Evolutionary conservation across 768 basidiomycete species (phyloP), one percentile per base, ranked within the genome.

Genomic region (Boletus huronensis): DNA sequence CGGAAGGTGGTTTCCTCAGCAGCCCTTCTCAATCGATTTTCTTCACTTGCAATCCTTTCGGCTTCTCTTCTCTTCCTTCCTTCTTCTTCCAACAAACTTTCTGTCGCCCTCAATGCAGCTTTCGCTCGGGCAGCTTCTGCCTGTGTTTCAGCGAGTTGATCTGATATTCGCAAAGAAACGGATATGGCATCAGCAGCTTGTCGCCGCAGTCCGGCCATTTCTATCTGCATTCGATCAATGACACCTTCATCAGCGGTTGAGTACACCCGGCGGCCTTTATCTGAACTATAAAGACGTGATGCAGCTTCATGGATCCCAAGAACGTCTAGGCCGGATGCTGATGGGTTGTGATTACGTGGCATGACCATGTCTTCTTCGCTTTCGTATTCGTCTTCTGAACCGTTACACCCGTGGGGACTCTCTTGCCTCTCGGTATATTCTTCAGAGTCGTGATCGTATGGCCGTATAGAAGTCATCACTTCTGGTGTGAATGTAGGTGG

Each of bases 171-270:
- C 50, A 83, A 70, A 3, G 85, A 85, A 28, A 82, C 76, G 6
- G 82, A 82, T 52, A 85, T 78, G 6, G 87, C 84, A 57, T 89
- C 85, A 21, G 84, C 78, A 17, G 86, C 81, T 65, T 88, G 85
- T 51, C 82, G 78, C 44, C 85, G 81, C 52, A 90, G 73, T 36
- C 68, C 77, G 9, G 77, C 78, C 64, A 88, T 78, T 70, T 91
- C 87, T 61, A 79, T 77, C 63, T 83, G 79, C 72, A 89, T 77
- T 41, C 79, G 81, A 52, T 88, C 84, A 50, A 89, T 70, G 5
- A 78, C 68, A 46, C 74, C 74, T 13, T 75, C 71, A 51, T 80
- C 75, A 17, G 71, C 57, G 28, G 60, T 42, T 61, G 54, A 72
- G 70, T 57, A 64, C 46, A 48, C 31, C 26, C 55, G 51, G 49